Conservation (phyloP, 305 asterid species). For the Solanum hybrid region DNA sequence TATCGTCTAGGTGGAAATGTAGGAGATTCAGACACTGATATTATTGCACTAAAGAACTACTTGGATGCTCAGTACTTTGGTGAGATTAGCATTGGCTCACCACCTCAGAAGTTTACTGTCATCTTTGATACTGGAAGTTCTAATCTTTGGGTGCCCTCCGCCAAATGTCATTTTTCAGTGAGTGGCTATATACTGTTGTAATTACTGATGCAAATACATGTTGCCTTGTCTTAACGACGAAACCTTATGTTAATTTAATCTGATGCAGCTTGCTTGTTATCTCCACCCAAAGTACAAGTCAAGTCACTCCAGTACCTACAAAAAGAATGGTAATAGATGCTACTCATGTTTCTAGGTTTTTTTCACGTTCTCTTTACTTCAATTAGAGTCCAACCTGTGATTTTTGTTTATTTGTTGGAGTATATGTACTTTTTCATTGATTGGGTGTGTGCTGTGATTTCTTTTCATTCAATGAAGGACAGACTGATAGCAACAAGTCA, state of each 20-base stretch:
- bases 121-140: conserved; percentile 90
- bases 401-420: not conserved
- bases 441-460: not conserved
- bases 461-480: not conserved
- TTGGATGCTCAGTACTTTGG: conserved; percentile 91
- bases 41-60: conserved; percentile 60
- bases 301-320: conserved; percentile 58
- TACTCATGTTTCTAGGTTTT: not conserved
- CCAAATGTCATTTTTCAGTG: conserved; percentile 81
- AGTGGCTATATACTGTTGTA: conserved; percentile 14
- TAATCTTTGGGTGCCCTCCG: conserved; percentile 89
- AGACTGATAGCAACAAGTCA: not conserved
- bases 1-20: conserved; percentile 20
- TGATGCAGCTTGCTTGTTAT: conserved; percentile 62
- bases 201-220: not conserved
- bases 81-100: conserved; percentile 80
- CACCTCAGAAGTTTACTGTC: conserved; percentile 83
- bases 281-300: conserved; percentile 79
- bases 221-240: not conserved
- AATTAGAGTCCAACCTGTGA: not conserved
- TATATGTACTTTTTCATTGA: not conserved
- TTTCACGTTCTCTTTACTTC: not conserved
- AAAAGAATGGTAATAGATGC: conserved; percentile 47
- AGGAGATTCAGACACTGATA: conserved; percentile 45
- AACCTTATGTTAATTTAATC: conserved; percentile 2